These are phyloP conservation scores for Filobasidium wieringae DNA, from an alignment of 768 basidiomycete genomes.

Conservation along the genomic window DNA sequence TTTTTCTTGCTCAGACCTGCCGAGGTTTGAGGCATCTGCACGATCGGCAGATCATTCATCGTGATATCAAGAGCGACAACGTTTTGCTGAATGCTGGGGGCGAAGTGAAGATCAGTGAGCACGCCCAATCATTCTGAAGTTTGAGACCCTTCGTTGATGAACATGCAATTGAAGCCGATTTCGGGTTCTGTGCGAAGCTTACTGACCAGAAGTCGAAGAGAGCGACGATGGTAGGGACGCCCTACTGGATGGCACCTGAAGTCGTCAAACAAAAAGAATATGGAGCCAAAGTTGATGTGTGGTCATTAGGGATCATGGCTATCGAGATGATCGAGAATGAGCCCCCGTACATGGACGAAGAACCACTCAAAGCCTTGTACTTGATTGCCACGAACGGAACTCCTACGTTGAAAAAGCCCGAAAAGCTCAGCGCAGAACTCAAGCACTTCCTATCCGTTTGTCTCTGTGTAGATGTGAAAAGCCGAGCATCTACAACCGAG, in stretches of 20 bases:
- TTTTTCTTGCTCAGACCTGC: slow-evolving; percentile 56
- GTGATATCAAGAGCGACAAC: slow-evolving; percentile 95
- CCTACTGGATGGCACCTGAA: slow-evolving; percentile 99
- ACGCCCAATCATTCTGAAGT: neutral
- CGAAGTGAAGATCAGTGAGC: slow-evolving; percentile 92
- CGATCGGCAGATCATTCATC: slow-evolving; percentile 86
- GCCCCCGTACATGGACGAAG: slow-evolving; percentile 90
- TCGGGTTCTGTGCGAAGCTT: slow-evolving; percentile 91
- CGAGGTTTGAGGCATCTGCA: slow-evolving; percentile 88
- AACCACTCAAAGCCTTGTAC: slow-evolving; percentile 90
- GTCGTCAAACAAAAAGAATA: slow-evolving; percentile 96
- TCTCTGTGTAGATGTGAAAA: slow-evolving; percentile 88
- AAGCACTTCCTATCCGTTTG: slow-evolving; percentile 98
- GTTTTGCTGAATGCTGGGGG: slow-evolving; percentile 85
- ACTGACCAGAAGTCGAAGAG: slow-evolving; percentile 95
- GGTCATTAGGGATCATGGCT: slow-evolving; percentile 87
- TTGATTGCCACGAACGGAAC: slow-evolving; percentile 98
- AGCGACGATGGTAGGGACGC: slow-evolving; percentile 96
- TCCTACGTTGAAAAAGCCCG: slow-evolving; percentile 92
- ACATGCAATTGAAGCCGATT: slow-evolving; percentile 55
- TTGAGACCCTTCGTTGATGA: neutral
- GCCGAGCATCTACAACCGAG: slow-evolving; percentile 61
- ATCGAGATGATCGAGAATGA: slow-evolving; percentile 96
- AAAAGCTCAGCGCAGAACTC: slow-evolving; percentile 76
- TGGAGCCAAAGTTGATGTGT: slow-evolving; percentile 96